Base-by-base conservation (phyloP, 2,329 filamentous ascomycete species). In the Fusarium solani-melongenae region DNA sequence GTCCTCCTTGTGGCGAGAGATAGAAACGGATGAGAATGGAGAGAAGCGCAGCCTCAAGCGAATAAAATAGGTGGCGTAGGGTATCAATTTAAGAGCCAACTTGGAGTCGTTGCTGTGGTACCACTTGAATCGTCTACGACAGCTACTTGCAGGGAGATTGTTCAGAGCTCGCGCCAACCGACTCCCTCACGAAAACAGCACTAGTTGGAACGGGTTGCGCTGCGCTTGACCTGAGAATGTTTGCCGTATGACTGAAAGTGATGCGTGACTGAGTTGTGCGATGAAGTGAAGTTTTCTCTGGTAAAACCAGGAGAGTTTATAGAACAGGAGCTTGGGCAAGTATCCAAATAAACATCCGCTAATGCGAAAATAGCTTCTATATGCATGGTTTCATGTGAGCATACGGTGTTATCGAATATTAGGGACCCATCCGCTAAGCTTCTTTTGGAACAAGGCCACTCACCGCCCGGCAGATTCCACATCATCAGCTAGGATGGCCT, bases 381-480 rank as follows among this genome's bases (percentile, higher is more conserved):
- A 46, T 74, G 73, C 78, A 80, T 73, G 51, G 27, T 55, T 59
- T 49, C 20, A 63, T 59, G 68, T 41, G 39, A 22, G 17, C 67
- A 67, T 71, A 67, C 41, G 67, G 72, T 12, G 24, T 78, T 76
- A 72, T 67, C 72, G 67, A 72, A 76, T 79, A 71, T 33, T 31
- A 1, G 2, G 3, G 69, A 44, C 63, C 65, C 73, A 58, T 62
- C 22, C 14, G 64, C 51, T 55, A 55, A 64, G 53, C 71, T 62
- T 53, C 56, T 64, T 64, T 70, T 39, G 41, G 66, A 20, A 20
- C 9, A 14, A 12, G 9, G 22, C 20, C 8, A 6, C 67, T 79
- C 76, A 83, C 81, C 81, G 81, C 81, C 81, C 72, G 81, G 81
- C 81, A 83, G 78, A 82, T 80, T 76, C 68, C 68, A 76, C 74